phyloP scores from a whole-genome alignment of 192 early-diverging fungal species.

The Neocallimastix lanati region DNA sequence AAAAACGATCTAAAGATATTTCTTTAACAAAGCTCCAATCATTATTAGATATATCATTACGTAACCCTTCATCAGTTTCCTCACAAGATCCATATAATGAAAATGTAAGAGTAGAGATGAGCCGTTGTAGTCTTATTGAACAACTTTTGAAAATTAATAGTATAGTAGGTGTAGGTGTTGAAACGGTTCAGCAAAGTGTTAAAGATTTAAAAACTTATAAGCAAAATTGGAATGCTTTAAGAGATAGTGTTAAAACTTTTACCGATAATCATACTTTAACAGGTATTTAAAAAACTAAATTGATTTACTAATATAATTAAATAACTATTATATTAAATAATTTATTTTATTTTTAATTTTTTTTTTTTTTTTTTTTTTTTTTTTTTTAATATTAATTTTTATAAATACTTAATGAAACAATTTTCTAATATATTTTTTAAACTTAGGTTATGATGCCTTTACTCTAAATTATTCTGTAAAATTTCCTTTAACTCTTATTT shows the following conservation, averaged over 20 bases:
- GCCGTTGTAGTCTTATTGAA: constrained; percentile 36
- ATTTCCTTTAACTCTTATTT: constrained; percentile 79
- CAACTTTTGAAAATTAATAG: constrained; percentile 53
- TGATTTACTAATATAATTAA: too few relatives aligned
- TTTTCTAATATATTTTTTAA: background rate
- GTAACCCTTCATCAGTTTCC: constrained; percentile 65
- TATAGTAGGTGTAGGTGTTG: constrained; percentile 32
- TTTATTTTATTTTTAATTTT: too few relatives aligned
- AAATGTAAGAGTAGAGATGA: constrained; percentile 60
- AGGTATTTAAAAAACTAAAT: background rate
- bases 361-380: too few relatives aligned
- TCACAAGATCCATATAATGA: constrained; percentile 72
- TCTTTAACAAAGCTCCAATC: constrained; percentile 55
- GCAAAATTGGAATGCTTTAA: background rate
- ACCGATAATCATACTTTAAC: background rate
- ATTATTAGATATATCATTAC: constrained; percentile 69
- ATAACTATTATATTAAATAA: too few relatives aligned
- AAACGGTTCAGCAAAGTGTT: background rate
- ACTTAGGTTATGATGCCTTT: constrained; percentile 36
- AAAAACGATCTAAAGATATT: constrained; percentile 47
- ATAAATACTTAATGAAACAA: too few relatives aligned
- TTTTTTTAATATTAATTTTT: too few relatives aligned
- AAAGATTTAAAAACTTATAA: background rate
- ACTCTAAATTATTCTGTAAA: constrained; percentile 59
- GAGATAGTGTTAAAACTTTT: background rate